Evolutionary conservation across 73 alveolate species (phyloP), one percentile per base, ranked within the genome.

Genomic region (Paramecium sonneborni): DNA sequence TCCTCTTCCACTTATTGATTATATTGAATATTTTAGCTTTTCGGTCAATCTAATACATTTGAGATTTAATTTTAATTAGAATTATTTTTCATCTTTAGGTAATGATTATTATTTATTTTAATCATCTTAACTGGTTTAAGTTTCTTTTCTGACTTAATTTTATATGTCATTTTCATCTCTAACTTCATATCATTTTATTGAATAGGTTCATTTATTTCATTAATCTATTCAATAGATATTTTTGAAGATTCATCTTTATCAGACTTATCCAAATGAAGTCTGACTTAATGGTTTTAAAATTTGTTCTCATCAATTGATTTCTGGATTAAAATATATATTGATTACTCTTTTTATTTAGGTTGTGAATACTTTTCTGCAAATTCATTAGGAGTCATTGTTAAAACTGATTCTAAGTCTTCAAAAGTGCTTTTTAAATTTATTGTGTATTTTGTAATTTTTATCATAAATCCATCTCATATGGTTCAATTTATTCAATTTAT

Each of bases 341-440:
- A 79, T 8, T 79, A 79, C 69, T 79, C 44, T 34, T 43, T 79
- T 44, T 46, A 39, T 88, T 88, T 62, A 12, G 91, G 85, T 88
- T 88, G 7, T 7, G 70, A 37, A 21, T 69, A 88, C 15, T 88
- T 88, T 35, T 88, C 90, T 21, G 76, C 85, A 69, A 88, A 88
- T n/a, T 88, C 89, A 10, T 67, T 82, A 68, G 94, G 56, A 15
- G 52, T 34, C 34, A 88, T 28, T 24, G 84, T 41, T n/a, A 88
- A 46, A 7, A 91, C 94, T 26, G 84, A 69, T 44, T 88, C 94
- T 23, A 88, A 82, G 39, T 88, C 94, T 43, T 88, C 94, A 20
- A 69, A 88, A 6, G 94, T 91, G 79, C 39, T 21, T 88, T 88
- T 88, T 88, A 26, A 91, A 88, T 69, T 82, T 57, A 37, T 28